Conservation (phyloP, 2,329 filamentous ascomycete species). For the Alternaria sp. region DNA sequence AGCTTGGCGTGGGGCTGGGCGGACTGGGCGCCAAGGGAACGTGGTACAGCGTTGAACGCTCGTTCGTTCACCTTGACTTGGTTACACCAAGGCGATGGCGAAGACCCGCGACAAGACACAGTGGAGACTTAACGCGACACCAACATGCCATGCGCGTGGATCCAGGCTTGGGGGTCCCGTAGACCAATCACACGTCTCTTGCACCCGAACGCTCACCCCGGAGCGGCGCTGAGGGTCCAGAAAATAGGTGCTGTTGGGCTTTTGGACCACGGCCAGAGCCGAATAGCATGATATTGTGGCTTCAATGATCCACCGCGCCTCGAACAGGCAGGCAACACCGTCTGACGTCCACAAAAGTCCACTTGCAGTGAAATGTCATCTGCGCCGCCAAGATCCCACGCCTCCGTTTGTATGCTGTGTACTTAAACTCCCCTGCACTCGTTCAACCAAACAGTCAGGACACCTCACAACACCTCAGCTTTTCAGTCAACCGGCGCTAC, state of each 20-base stretch:
- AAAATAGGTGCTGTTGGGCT: background rate
- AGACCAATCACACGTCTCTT: slow-evolving; percentile 3
- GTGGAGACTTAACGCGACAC: background rate
- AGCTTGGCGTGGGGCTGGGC: slow-evolving; percentile 3
- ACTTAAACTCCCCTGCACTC: slow-evolving; percentile 8
- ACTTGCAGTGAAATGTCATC: background rate
- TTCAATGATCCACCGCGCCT: slow-evolving; percentile 5
- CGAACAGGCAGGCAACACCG: background rate
- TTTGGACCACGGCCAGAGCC: background rate
- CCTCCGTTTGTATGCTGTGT: background rate
- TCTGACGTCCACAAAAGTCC: background rate
- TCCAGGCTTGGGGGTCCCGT: background rate
- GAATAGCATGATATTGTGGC: slow-evolving; percentile 7
- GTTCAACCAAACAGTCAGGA: background rate
- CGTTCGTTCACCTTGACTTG: background rate
- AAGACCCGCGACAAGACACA: background rate
- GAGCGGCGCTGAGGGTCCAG: background rate
- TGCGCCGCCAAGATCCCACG: background rate
- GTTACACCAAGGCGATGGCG: slow-evolving; percentile 1
- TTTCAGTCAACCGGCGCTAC: background rate
- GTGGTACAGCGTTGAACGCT: background rate
- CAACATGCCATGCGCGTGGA: background rate
- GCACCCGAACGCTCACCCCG: background rate
- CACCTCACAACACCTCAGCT: background rate
- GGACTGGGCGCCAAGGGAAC: slow-evolving; percentile 6